Evolutionary conservation across 2,329 filamentous ascomycete species (phyloP), one percentile per base, ranked within the genome.

Genomic region (Fusarium longipes): DNA sequence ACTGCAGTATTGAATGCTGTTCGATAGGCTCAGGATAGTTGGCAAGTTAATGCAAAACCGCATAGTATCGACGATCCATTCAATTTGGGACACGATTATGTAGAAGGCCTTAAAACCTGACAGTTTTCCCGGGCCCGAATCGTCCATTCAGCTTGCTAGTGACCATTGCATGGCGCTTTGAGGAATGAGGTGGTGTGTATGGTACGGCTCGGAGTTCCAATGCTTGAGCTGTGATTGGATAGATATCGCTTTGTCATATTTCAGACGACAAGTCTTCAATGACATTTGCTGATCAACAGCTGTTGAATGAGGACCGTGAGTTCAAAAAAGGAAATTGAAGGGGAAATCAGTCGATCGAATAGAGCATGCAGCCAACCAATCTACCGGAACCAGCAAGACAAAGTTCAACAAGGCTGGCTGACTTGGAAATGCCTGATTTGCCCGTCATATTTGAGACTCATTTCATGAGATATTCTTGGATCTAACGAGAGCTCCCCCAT

Each of bases 361-460:
- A 32, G 11, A 66, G 32, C 12, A 18, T 22, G 29, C 29, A 39
- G 33, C 54, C 65, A 65, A 52, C 49, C 49, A 57, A 20, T 53
- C 18, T 47, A 15, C 53, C 57, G 57, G 49, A 53, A 25, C 25
- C 38, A 62, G 32, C 39, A 50, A 33, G 49, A 53, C 38, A 65
- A 68, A 57, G 45, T 39, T 60, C 29, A 25, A 62, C 38, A 43
- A 52, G 63, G 63, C 63, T 66, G 57, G 58, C 63, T 67, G 63
- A 64, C 44, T 43, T 39, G 35, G 35, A 55, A 48, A 38, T 65
- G 56, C 54, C 40, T 55, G 52, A 61, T 54, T 33, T 51, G 51
- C 25, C 33, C 22, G 54, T 61, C 65, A 65, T 60, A 48, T 67
- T 35, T 33, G 42, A 51, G 42, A 47, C 40, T 63, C 47, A 48